Conservation (phyloP, 202 grass and related monocot genomes). For the Eragrostis tef region DNA sequence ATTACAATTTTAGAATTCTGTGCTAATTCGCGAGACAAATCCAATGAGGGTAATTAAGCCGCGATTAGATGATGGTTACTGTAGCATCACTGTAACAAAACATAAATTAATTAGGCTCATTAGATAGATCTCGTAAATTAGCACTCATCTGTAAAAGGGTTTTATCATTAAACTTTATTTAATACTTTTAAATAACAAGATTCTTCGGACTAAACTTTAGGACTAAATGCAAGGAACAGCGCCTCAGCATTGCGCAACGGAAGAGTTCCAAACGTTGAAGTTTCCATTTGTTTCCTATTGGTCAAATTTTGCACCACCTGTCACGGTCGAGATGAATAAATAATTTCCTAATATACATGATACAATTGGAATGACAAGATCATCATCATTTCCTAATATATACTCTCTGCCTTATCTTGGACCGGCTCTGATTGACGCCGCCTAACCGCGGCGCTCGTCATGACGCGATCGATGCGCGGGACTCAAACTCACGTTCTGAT, state of each 20-base stretch:
- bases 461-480: conserved; percentile 35
- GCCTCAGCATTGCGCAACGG: background rate
- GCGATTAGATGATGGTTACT: no score
- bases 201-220: no score
- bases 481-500: conserved; percentile 30
- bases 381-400: background rate
- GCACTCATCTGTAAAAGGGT: no score
- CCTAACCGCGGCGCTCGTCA: background rate
- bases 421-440: background rate
- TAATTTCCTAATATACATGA: background rate
- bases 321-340: background rate
- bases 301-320: background rate
- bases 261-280: background rate
- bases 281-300: background rate
- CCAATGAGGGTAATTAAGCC: no score
- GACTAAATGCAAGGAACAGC: no score
- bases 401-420: background rate
- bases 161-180: no score
- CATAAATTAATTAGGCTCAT: no score
- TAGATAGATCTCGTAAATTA: no score
- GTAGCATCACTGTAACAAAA: no score
- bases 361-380: background rate
- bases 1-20: no score
- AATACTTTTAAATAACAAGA: no score
- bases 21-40: no score